Percentiles rank a stretch among this genome's conserved stretches.
phyloP scores from a whole-genome alignment of 2,329 filamentous ascomycete genomes.

The Decorospora gaudefroyi region DNA sequence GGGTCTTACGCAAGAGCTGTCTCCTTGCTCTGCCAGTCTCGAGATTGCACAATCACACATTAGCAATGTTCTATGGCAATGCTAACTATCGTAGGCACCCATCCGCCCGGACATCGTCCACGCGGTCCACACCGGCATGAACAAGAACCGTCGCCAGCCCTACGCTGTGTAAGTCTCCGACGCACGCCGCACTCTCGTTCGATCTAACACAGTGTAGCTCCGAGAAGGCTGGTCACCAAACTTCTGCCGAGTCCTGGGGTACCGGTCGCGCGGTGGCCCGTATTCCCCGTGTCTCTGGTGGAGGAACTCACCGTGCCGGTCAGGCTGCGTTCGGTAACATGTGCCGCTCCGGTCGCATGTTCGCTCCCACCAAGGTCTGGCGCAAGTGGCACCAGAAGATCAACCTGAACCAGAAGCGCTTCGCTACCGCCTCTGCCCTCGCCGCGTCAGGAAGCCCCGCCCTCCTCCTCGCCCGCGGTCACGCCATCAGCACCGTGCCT shows the following conservation, averaged over 20 bases:
- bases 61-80: not conserved
- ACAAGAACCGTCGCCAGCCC: constrained; percentile 99
- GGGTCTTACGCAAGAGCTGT: not conserved
- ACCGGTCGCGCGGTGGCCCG: constrained; percentile 97
- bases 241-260: constrained; percentile 99
- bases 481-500: constrained; percentile 88
- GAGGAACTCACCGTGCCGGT: constrained; percentile 99
- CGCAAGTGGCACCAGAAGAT: constrained; percentile 99
- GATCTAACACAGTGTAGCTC: constrained; percentile 36
- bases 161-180: constrained; percentile 78
- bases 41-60: not conserved
- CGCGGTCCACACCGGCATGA: constrained; percentile 98
- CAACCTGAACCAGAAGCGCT: constrained; percentile 98
- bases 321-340: constrained; percentile 99
- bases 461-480: constrained; percentile 94
- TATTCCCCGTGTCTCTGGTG: constrained; percentile 99
- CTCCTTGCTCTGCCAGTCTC: not conserved
- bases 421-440: constrained; percentile 95
- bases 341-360: constrained; percentile 99
- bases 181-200: constrained; percentile 2
- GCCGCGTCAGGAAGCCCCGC: constrained; percentile 94
- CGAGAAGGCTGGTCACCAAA: constrained; percentile 99
- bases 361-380: constrained; percentile 99
- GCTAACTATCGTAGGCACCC: constrained; percentile 60
- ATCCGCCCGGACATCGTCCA: constrained; percentile 99